A percentile compares a stretch with the other conserved stretches of the same genome.
Conservation (phyloP, 371 early-diverging fungal species). For the Rhizomucor pusillus region DNA sequence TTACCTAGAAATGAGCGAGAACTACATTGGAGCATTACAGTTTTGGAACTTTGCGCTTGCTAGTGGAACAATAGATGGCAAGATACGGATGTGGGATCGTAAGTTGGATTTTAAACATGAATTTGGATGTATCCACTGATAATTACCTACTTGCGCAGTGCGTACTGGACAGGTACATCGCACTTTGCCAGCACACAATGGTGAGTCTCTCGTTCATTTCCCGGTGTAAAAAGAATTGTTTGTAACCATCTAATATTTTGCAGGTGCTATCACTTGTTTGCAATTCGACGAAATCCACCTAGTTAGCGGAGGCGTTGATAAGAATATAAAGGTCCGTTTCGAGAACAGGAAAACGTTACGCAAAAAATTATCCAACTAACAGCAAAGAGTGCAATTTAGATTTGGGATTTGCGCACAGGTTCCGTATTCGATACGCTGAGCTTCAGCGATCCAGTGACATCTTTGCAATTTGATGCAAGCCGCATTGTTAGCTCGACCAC, state of each 20-base stretch:
- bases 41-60: constrained; percentile 82
- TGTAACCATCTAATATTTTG: not conserved
- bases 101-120: constrained; percentile 36
- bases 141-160: no score
- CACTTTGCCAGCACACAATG: constrained; percentile 68
- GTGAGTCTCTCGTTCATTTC: constrained; percentile 17
- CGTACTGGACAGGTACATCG: constrained; percentile 81
- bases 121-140: no score
- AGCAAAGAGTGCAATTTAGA: no score
- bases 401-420: constrained; percentile 85
- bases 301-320: constrained; percentile 79
- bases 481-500: constrained; percentile 55
- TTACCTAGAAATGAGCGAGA: constrained; percentile 42
- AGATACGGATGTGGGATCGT: constrained; percentile 87
- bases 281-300: constrained; percentile 79
- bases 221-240: not conserved
- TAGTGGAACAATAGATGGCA: constrained; percentile 84
- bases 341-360: constrained; percentile 18
- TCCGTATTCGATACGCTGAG: constrained; percentile 60
- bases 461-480: constrained; percentile 56
- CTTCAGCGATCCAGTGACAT: constrained; percentile 55
- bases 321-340: constrained; percentile 71
- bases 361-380: not conserved
- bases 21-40: constrained; percentile 73
- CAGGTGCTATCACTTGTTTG: constrained; percentile 65